These are phyloP conservation scores for Fagus crenata DNA, from an alignment of 306 rosid genomes.

Conservation along the genomic window DNA sequence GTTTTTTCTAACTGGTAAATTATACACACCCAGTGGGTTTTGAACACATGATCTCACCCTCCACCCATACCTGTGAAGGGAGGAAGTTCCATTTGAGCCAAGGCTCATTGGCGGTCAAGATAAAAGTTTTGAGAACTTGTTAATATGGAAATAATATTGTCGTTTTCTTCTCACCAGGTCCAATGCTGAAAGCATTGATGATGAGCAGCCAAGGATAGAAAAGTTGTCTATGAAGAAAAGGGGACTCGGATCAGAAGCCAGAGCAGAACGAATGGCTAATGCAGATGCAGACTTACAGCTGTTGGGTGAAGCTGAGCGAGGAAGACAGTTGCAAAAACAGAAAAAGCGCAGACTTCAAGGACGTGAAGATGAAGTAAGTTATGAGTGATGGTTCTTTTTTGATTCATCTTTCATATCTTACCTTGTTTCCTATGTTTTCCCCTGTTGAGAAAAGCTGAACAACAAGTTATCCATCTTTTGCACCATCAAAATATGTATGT, in stretches of 20 bases:
- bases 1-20: too few relatives aligned
- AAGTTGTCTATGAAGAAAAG: conserved; percentile 56
- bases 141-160: background rate
- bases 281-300: conserved; percentile 79
- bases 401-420: conserved; percentile 18
- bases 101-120: too few relatives aligned
- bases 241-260: conserved; percentile 61
- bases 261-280: conserved; percentile 74
- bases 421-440: conserved; percentile 10
- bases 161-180: conserved; percentile 35
- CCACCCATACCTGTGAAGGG: too few relatives aligned
- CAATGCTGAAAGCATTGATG: conserved; percentile 30
- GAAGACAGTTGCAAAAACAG: conserved; percentile 80
- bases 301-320: conserved; percentile 73
- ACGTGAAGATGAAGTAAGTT: conserved; percentile 87
- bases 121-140: background rate
- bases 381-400: conserved; percentile 3
- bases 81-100: too few relatives aligned
- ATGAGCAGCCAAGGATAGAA: conserved; percentile 44
- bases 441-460: background rate
- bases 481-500: background rate
- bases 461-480: background rate
- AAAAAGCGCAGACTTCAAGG: conserved; percentile 85
- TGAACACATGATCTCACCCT: too few relatives aligned
- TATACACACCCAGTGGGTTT: too few relatives aligned